phyloP scores from a whole-genome alignment of 2,329 filamentous ascomycete genomes.

The Pyricularia pennisetigena region DNA sequence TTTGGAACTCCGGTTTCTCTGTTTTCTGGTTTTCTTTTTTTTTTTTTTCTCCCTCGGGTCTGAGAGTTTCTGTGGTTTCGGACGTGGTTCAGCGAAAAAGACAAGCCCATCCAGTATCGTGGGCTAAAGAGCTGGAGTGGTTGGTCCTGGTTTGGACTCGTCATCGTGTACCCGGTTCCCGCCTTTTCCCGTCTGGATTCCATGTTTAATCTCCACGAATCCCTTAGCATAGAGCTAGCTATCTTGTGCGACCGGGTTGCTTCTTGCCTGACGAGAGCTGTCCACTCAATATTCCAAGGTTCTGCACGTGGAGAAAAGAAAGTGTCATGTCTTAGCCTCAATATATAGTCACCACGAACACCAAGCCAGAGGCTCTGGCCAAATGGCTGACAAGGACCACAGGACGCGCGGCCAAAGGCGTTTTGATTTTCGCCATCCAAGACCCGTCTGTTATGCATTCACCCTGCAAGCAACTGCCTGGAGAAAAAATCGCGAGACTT shows the following conservation, averaged over 20 bases:
- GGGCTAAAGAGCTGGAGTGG: not conserved
- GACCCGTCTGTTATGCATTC: not conserved
- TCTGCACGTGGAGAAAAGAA: not conserved
- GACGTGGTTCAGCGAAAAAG: not conserved
- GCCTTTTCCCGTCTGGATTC: not conserved
- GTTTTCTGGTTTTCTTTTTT: no score
- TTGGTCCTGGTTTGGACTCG: not conserved
- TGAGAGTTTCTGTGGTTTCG: not conserved
- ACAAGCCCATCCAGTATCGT: not conserved
- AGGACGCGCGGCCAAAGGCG: not conserved
- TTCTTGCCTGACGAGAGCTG: not conserved
- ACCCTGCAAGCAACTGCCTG: not conserved
- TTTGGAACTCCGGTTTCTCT: not conserved
- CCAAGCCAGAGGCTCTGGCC: not conserved
- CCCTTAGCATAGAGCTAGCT: not conserved
- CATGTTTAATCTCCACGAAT: not conserved
- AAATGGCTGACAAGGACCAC: not conserved
- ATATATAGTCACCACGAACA: not conserved
- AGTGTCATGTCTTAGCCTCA: not conserved
- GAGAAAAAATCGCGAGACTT: not conserved
- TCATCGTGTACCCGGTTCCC: not conserved
- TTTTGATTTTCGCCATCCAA: not conserved
- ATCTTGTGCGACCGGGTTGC: not conserved
- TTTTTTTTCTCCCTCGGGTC: no score
- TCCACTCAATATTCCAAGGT: not conserved